Percentiles rank a stretch among this genome's conserved stretches.
These are phyloP conservation scores for Pseudohyphozyma bogoriensis DNA, from an alignment of 768 basidiomycete species.

Conservation along the genomic window DNA sequence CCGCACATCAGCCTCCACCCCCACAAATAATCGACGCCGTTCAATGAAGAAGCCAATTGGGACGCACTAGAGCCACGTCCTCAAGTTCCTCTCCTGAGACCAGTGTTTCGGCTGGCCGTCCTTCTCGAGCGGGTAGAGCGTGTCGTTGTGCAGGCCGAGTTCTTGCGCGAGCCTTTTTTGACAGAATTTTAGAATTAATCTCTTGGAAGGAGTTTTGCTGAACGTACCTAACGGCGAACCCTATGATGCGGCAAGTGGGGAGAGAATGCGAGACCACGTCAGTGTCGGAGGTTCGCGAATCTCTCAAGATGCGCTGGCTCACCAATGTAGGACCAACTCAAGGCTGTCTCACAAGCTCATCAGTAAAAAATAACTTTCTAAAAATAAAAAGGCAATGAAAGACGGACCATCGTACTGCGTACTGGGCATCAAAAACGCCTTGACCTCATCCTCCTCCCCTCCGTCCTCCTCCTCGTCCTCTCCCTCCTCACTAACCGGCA, in stretches of 20 bases:
- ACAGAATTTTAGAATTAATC: too few relatives aligned
- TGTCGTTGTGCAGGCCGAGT: conserved; percentile 17
- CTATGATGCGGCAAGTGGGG: too few relatives aligned
- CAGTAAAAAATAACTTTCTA: too few relatives aligned
- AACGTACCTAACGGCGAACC: too few relatives aligned
- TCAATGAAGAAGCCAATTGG: too few relatives aligned
- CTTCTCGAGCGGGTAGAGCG: background rate
- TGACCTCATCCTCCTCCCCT: background rate
- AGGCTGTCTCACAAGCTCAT: too few relatives aligned
- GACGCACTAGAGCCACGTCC: conserved; percentile 24
- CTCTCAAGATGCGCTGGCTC: too few relatives aligned
- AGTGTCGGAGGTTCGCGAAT: too few relatives aligned
- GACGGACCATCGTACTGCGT: conserved; percentile 21
- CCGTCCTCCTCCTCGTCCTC: background rate
- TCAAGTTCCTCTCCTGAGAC: conserved; percentile 14
- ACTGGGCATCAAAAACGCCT: conserved; percentile 10
- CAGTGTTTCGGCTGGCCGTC: conserved; percentile 1
- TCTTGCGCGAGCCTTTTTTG: conserved; percentile 16
- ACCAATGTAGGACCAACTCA: background rate
- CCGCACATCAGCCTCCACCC: too few relatives aligned
- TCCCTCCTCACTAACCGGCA: background rate
- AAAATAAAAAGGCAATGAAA: background rate
- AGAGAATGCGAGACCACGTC: too few relatives aligned
- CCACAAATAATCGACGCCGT: too few relatives aligned
- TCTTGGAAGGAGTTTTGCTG: too few relatives aligned